Evolutionary conservation across 805 yeast genomes (phyloP).

Genomic region (Kuraishia molischiana): DNA sequence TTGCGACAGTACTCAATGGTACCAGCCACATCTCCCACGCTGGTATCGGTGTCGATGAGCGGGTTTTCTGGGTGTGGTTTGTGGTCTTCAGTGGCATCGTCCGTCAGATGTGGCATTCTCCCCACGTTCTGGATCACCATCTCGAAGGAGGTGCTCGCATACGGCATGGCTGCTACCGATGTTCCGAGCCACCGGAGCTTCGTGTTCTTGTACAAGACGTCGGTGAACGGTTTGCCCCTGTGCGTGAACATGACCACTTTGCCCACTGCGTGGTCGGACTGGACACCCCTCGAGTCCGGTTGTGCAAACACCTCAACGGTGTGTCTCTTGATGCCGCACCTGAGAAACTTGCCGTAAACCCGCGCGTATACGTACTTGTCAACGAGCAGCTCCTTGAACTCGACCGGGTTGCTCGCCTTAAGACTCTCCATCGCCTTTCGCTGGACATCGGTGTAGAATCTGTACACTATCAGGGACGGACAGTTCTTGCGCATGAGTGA

Average conservation of each 20-base stretch:
- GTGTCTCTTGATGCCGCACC: conserved; percentile 7
- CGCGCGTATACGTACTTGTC: conserved; percentile 6
- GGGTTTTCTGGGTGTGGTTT: conserved; percentile 7
- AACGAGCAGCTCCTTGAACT: conserved; percentile 1
- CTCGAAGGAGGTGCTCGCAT: conserved; percentile 6
- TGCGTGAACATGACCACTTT: conserved; percentile 7
- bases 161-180: conserved; percentile 5
- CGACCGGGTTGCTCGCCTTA: background rate
- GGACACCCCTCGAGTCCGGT: conserved; percentile 1
- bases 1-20: background rate
- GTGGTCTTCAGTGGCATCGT: conserved; percentile 6
- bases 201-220: conserved; percentile 7
- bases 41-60: conserved; percentile 5
- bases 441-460: conserved; percentile 1
- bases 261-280: conserved; percentile 1
- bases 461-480: conserved; percentile 6
- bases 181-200: conserved; percentile 10
- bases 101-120: conserved; percentile 5
- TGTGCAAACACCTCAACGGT: conserved; percentile 5
- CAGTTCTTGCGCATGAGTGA: conserved; percentile 7
- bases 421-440: background rate
- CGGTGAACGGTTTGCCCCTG: conserved; percentile 9
- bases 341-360: conserved; percentile 7
- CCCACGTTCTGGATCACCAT: conserved; percentile 7
- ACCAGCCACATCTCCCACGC: conserved; percentile 5